Conservation (phyloP, 2,329 filamentous ascomycete species). For the Pseudocercospora fuligena region DNA sequence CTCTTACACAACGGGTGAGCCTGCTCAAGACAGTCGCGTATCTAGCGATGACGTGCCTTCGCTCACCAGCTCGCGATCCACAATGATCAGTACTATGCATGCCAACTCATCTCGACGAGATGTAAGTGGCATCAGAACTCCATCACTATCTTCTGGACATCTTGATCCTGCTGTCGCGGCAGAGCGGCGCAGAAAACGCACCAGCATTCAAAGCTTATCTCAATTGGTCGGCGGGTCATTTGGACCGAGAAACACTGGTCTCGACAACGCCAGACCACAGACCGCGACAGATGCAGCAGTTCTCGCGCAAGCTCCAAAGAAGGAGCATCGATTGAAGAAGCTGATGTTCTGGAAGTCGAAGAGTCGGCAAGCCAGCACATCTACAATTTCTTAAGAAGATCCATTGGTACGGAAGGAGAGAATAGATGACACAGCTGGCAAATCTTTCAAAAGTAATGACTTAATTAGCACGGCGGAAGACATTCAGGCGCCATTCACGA, state of each 20-base stretch:
- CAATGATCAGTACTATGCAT: constrained; percentile 72
- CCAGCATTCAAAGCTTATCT: constrained; percentile 76
- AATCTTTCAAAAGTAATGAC: neutral
- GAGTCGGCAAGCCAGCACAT: constrained; percentile 34
- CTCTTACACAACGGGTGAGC: constrained; percentile 73
- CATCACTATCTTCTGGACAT: constrained; percentile 48
- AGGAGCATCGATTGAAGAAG: constrained; percentile 71
- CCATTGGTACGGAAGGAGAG: neutral
- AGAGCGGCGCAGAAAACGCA: constrained; percentile 69
- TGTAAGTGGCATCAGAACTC: constrained; percentile 43
- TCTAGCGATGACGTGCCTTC: constrained; percentile 78
- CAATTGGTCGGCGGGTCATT: constrained; percentile 76
- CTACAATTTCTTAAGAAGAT: constrained; percentile 21
- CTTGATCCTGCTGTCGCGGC: constrained; percentile 42
- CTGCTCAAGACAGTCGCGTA: constrained; percentile 71
- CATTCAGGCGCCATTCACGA: constrained; percentile 13
- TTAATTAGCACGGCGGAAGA: constrained; percentile 9
- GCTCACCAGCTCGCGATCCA: constrained; percentile 75
- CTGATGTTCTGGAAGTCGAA: constrained; percentile 80
- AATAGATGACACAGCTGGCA: constrained; percentile 8
- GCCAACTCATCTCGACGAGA: constrained; percentile 42
- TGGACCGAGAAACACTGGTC: constrained; percentile 44
- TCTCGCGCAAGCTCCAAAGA: constrained; percentile 65
- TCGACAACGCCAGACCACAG: constrained; percentile 43
- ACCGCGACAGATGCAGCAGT: constrained; percentile 60